phyloP scores from a whole-genome alignment of 257 asterid species.

The Solanum virginianum region DNA sequence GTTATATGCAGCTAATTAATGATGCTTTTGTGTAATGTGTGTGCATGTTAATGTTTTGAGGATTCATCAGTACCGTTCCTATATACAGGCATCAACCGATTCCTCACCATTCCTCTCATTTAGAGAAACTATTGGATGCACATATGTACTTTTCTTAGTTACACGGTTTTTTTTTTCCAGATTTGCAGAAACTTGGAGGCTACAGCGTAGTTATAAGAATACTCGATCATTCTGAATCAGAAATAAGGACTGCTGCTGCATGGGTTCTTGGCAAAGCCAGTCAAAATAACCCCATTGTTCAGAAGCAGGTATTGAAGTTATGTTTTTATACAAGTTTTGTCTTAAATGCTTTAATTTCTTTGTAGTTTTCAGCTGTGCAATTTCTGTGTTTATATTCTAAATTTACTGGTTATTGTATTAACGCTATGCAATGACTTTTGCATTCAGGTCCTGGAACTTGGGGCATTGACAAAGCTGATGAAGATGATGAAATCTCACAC shows the following conservation, averaged over 20 bases:
- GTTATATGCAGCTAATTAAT: neutral
- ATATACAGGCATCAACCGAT: neutral
- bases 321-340: neutral
- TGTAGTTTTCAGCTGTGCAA: neutral
- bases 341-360: neutral
- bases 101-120: neutral
- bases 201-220: constrained; percentile 34
- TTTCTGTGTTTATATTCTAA: neutral
- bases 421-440: constrained; percentile 1
- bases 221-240: constrained; percentile 37
- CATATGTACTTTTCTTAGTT: neutral
- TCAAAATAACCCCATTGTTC: constrained; percentile 70
- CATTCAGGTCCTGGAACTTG: constrained; percentile 64
- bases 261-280: constrained; percentile 84
- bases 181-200: constrained; percentile 74
- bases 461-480: constrained; percentile 42
- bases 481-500: constrained; percentile 45
- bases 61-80: neutral
- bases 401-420: neutral
- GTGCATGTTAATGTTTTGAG: neutral
- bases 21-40: neutral
- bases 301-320: constrained; percentile 48
- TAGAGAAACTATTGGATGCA: neutral
- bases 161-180: constrained; percentile 14
- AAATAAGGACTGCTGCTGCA: constrained; percentile 59